Evolutionary conservation across 164 flowering plant species (phyloP).

Genomic region (Nelumbo lutea): DNA sequence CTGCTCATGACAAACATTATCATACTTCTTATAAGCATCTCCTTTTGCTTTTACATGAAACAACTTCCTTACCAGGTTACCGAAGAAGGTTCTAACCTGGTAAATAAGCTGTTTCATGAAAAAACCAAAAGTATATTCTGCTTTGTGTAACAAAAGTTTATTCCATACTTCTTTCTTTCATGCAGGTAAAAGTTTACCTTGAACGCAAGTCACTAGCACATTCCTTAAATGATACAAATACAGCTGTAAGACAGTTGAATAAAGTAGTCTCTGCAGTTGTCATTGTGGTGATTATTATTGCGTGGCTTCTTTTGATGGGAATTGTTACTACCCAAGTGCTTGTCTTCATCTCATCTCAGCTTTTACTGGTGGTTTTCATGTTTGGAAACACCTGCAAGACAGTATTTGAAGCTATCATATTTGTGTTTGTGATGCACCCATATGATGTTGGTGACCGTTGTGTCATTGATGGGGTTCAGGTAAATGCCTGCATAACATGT

Average conservation of each 20-base stretch:
- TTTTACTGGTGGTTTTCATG: constrained; percentile 59
- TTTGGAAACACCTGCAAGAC: constrained; percentile 78
- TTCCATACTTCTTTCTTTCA: background rate
- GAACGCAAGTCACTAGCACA: constrained; percentile 77
- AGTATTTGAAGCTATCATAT: constrained; percentile 78
- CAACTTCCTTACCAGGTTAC: too few species aligned
- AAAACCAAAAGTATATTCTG: background rate
- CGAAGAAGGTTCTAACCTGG: too few species aligned
- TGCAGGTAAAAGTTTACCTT: constrained; percentile 67
- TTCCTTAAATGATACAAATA: constrained; percentile 78
- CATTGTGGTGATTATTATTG: constrained; percentile 39
- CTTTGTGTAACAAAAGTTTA: background rate
- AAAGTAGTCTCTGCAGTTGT: constrained; percentile 44
- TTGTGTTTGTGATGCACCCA: constrained; percentile 91
- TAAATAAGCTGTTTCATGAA: background rate
- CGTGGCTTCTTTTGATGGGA: constrained; percentile 69
- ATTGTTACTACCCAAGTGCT: constrained; percentile 61
- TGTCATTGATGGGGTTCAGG: constrained; percentile 93
- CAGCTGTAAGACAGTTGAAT: constrained; percentile 81
- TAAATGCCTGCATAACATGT: constrained; percentile 17
- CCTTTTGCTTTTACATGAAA: too few species aligned
- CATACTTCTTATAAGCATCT: too few species aligned
- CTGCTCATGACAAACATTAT: too few species aligned
- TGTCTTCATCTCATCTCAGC: constrained; percentile 74
- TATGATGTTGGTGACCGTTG: constrained; percentile 97